Evolutionary conservation across 495 filamentous ascomycete species (phyloP), one percentile per base, ranked within the genome.

Genomic region (Penicillium canescens): DNA sequence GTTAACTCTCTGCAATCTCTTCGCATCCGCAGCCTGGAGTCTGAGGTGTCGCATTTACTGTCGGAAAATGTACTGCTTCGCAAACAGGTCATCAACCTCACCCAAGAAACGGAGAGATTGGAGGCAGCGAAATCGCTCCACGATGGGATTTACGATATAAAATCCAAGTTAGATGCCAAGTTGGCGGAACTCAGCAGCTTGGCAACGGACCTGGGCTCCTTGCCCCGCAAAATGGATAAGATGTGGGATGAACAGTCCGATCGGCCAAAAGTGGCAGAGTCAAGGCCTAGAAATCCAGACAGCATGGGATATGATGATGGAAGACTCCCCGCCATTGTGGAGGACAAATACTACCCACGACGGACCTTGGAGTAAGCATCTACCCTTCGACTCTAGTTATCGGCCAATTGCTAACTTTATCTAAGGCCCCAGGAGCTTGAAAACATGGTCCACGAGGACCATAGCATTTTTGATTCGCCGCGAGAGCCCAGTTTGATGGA

Each of bases 1-100:
- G 84, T 85, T 55, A 98, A 98, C 73, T 95, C 95, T 3, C 86
- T 84, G 55, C 95, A 97, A 69, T 92, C 91, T 14, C 77, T 93
- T 33, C 89, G 90, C 54, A 97, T 98, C 58, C 89, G 92, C 50
- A 85, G 75, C 45, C 81, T 98, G 35, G 92, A 98, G 67, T 85
- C 85, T 48, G 92, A 98, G 71, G 84, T 84, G 33, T 88, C 90
- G 13, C 85, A 89, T 26, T 73, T 98, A 10, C 76, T 96, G 50
- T 83, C 86, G 14, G 95, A 98, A 58, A 98, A 98, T 68, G 84
- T 96, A 21, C 82, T 86, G 0, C 81, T 98, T 0, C 85, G 90
- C 44, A 85, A 90, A 54, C 84, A 92, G 57, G 78, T 94, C 14
- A 76, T 95, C 55, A 84, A 85, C 38, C 73, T 95, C 6, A 82